Evolutionary conservation across 2,329 filamentous ascomycete genomes (phyloP), one percentile per base, ranked within the genome.

Genomic region (Dactylonectria estremocensis): DNA sequence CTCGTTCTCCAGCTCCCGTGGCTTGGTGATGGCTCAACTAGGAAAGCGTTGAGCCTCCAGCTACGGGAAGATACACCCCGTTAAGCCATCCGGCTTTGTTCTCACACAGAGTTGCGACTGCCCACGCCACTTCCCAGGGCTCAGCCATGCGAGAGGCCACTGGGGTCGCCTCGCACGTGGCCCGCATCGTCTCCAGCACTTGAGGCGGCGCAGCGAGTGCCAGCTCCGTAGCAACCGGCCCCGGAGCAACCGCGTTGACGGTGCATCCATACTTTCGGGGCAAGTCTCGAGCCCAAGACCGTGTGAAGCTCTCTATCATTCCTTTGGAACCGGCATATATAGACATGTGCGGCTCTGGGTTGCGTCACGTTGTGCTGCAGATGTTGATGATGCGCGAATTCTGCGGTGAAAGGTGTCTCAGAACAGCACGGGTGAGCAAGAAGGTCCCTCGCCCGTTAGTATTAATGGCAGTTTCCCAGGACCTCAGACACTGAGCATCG

Each of bases 381-480:
- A 61, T 22, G 18, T 61, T 61, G 57, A 61, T 40, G 10, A 61
- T 61, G 46, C 57, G 57, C 11, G 57, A 24, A 7, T 28, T 53
- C 18, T 64, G 18, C 3, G n/a, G 61, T 13, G 61, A 53, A 18
- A 64, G 11, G 20, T 64, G 31, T 46, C 53, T 59, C 5, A 64
- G 46, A 16, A 48, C 48, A 5, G 55, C 62, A 9, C 55, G 46
- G 28, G 55, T 55, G 8, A 64, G 55, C 55, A 60, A 60, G 18
- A 64, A 60, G 16, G 43, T 46, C 20, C 62, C 62, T 60, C 62
- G 50, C 22, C n/a, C 55, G 33, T 64, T 64, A 18, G 54, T 48
- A 24, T 45, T 20, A 22, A 61, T 45, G 13, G 49, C 22, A 22
- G 49, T 43, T 20, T 59, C 37, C 56, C 56, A 50, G 14, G 28